A percentile compares a stretch with the other conserved stretches of the same genome.
Conservation (phyloP, 1,284 basidiomycete species). For the Cryptococcus hybrid region DNA sequence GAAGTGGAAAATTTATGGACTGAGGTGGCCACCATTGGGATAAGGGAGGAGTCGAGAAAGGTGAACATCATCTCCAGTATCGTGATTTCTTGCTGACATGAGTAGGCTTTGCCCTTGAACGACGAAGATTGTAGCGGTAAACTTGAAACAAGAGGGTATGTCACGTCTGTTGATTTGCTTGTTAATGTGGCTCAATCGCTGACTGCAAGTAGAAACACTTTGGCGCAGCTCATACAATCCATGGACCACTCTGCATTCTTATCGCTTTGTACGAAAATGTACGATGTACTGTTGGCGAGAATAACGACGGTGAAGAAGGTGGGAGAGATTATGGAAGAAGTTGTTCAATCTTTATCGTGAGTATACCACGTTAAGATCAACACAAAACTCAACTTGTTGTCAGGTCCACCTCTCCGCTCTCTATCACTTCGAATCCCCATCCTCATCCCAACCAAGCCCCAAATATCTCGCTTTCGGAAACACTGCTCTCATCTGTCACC, state of each 20-base stretch:
- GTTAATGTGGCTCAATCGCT: conserved; percentile 38
- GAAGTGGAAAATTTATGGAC: conserved; percentile 72
- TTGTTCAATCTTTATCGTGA: conserved; percentile 52
- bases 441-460: background rate
- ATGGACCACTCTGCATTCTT: conserved; percentile 72
- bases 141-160: conserved; percentile 49
- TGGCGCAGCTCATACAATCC: conserved; percentile 62
- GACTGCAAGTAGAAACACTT: conserved; percentile 3
- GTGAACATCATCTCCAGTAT: too few relatives aligned
- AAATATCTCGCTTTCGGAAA: conserved; percentile 60
- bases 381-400: background rate
- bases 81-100: too few relatives aligned
- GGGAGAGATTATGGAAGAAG: conserved; percentile 60
- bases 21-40: conserved; percentile 66
- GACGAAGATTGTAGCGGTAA: conserved; percentile 59
- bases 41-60: conserved; percentile 60
- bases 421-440: background rate
- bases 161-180: conserved; percentile 15
- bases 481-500: conserved; percentile 76
- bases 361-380: background rate
- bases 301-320: conserved; percentile 72
- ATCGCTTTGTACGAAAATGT: conserved; percentile 62
- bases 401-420: background rate
- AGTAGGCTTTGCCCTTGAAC: conserved; percentile 25
- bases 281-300: conserved; percentile 63